Conservation (phyloP, 495 filamentous ascomycete genomes). For the Annulohypoxylon nitens region DNA sequence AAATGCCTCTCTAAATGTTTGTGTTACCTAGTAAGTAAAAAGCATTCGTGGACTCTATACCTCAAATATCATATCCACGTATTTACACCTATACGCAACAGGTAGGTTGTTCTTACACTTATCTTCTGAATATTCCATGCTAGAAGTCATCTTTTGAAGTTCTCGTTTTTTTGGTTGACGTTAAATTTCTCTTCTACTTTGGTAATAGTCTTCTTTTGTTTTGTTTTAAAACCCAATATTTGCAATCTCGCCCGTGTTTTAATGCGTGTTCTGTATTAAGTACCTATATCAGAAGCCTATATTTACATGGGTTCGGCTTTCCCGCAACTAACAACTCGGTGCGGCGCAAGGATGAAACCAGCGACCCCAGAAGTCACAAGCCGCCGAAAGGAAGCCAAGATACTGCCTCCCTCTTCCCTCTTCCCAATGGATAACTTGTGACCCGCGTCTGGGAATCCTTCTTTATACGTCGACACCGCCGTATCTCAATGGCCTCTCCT, state of each 20-base stretch:
- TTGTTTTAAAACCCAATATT: constrained; percentile 1
- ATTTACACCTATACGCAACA: too few species aligned
- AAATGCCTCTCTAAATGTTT: too few species aligned
- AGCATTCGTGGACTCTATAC: too few species aligned
- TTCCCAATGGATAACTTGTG: constrained; percentile 26
- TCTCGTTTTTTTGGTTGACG: not conserved
- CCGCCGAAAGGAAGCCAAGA: constrained; percentile 33
- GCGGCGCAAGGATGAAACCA: constrained; percentile 45
- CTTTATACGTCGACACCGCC: constrained; percentile 27
- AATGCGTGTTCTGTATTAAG: constrained; percentile 14
- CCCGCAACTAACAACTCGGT: constrained; percentile 30
- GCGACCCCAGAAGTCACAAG: constrained; percentile 40
- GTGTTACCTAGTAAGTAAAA: too few species aligned
- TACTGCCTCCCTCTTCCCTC: constrained; percentile 2
- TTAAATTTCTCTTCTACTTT: not conserved
- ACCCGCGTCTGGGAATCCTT: constrained; percentile 13
- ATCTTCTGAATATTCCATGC: not conserved
- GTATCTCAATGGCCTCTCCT: constrained; percentile 17
- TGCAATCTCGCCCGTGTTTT: not conserved
- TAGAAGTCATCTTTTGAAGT: not conserved
- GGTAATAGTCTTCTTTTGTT: not conserved
- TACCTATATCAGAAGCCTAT: constrained; percentile 34
- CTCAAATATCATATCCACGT: too few species aligned
- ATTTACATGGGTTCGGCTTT: constrained; percentile 38
- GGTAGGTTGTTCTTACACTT: not conserved